Base-by-base conservation (phyloP, 225 moss, liverwort and hornwort genomes). In the Physcomitrellopsis africana region DNA sequence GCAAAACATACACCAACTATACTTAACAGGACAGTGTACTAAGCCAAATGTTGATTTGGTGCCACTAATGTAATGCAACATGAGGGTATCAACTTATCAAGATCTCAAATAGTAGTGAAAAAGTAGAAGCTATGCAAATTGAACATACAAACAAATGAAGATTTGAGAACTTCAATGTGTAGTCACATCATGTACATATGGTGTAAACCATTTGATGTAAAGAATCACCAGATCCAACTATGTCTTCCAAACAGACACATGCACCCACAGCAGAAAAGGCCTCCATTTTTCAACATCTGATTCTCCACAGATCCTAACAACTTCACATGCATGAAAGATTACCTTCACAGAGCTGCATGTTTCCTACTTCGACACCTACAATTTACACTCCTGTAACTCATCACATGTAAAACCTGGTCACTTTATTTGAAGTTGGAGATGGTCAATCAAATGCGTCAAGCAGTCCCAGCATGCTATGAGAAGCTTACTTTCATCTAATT, bases 311-410 rank as follows among this genome's bases (percentile, higher is more conserved):
- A 4, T 47, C 7, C 42, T 37, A 9, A 48, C 49, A 62, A 51
- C 14, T 51, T 26, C 8, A 1, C 32, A 55, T 51, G 3, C 7
- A 51, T 23, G 52, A 17, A 9, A 52, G 11, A 69, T 63, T 58
- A 67, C 52, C 78, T 78, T 61, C 1, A 11, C 10, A 20, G 29
- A 66, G 48, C 49, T 67, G 66, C 66, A 63, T 10, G 3, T 63
- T 32, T 68, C 71, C 67, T 78, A 16, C 37, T 29, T 60, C 11
- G 68, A 64, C 46, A 37, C 63, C 52, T 58, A 20, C 68, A 59
- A 37, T 61, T 41, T 60, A 68, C 63, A 56, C 17, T 59, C 72
- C 78, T 84, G 81, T 75, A 64, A 45, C 54, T 29, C 51, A 9
- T 67, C 52, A 63, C 22, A 62, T 26, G 32, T 57, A 44, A 62